Percentiles rank a stretch among this genome's conserved stretches.
phyloP scores from a whole-genome alignment of 345 rosid genomes.

The Limnanthes douglasii region DNA sequence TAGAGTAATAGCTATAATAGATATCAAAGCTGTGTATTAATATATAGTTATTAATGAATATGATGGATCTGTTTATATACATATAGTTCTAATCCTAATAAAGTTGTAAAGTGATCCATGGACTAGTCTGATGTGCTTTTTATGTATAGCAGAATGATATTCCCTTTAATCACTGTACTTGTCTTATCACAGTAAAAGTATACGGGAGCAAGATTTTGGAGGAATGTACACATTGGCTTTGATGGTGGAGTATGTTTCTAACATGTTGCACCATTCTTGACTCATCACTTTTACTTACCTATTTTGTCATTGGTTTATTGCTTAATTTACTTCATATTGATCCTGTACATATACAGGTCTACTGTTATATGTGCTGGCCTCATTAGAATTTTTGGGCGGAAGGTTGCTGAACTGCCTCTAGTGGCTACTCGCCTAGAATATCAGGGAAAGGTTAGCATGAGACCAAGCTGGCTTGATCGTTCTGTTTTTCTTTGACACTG shows the following conservation, averaged over 20 bases:
- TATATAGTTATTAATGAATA: too few species aligned
- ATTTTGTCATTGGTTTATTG: neutral
- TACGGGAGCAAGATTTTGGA: slow-evolving; percentile 96
- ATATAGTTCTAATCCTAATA: too few species aligned
- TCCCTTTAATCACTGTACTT: too few species aligned
- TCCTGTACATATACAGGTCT: slow-evolving; percentile 26
- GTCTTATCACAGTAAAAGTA: slow-evolving; percentile 85
- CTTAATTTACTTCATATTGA: neutral
- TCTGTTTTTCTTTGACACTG: neutral
- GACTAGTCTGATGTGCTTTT: too few species aligned
- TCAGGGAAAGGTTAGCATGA: slow-evolving; percentile 71
- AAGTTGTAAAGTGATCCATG: too few species aligned
- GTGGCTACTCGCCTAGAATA: slow-evolving; percentile 84
- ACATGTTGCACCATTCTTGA: neutral
- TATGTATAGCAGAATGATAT: too few species aligned
- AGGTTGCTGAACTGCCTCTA: slow-evolving; percentile 95
- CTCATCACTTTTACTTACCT: neutral
- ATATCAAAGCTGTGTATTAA: too few species aligned
- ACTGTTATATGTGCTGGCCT: slow-evolving; percentile 92
- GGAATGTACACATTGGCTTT: slow-evolving; percentile 80
- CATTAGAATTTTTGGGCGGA: slow-evolving; percentile 77
- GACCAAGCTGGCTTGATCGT: neutral
- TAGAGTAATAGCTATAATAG: too few species aligned
- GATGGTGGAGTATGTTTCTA: slow-evolving; percentile 44
- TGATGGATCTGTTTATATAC: too few species aligned